These are phyloP conservation scores for Talaromyces borbonicus DNA, from an alignment of 495 filamentous ascomycete genomes.

Conservation along the genomic window DNA sequence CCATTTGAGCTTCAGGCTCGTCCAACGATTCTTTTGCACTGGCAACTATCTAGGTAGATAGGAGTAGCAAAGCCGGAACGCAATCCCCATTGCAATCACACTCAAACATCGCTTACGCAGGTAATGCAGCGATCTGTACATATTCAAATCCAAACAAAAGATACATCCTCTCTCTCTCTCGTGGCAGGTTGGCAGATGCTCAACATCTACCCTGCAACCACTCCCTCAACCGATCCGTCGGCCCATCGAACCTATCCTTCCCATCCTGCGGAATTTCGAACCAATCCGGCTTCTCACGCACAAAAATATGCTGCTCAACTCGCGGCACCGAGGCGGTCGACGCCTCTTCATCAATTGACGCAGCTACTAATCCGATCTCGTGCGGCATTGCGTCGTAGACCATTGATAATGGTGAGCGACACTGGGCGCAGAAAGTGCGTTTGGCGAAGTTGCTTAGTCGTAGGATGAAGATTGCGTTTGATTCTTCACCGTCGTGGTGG, in stretches of 20 bases:
- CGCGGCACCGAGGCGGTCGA: neutral
- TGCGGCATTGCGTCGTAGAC: neutral
- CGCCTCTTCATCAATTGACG: neutral
- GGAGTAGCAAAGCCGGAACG: too few species aligned
- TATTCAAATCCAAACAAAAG: too few species aligned
- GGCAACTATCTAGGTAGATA: too few species aligned
- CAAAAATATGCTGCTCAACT: neutral
- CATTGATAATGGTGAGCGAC: neutral
- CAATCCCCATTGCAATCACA: too few species aligned
- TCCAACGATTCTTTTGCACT: too few species aligned
- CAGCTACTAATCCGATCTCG: neutral
- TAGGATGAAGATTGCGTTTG: neutral
- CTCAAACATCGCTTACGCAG: too few species aligned
- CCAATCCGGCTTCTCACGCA: neutral
- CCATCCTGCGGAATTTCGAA: neutral
- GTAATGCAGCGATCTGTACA: too few species aligned
- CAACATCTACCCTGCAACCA: neutral
- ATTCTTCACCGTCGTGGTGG: too few species aligned
- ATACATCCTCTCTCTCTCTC: too few species aligned
- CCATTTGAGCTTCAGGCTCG: too few species aligned
- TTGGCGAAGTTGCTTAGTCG: neutral
- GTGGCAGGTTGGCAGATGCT: too few species aligned
- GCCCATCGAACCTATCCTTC: neutral
- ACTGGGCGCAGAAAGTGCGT: neutral
- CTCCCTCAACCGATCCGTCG: neutral